Evolutionary conservation across 2,329 filamentous ascomycete species (phyloP), one percentile per base, ranked within the genome.

Genomic region (Aspergillus latus): DNA sequence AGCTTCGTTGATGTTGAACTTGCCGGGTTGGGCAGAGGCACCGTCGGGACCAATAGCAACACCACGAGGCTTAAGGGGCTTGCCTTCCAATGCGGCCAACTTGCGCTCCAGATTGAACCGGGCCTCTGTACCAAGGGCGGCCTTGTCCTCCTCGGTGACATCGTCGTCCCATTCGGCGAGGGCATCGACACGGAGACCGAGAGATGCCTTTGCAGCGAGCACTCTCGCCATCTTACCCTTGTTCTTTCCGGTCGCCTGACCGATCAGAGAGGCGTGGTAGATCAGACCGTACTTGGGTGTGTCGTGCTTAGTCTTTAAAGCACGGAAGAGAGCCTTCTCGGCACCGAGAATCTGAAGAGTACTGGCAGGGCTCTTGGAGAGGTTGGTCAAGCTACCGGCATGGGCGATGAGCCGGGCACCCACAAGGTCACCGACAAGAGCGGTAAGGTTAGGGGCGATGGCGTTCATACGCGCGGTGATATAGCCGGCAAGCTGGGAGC

Each of bases 151-250:
- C 66, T 99, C 94, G 29, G 93, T 90, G 26, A 86, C 85, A 48
- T 88, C 86, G 58, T 88, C 81, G 58, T 88, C 84, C 81, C 89
- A 91, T 61, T 92, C 89, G 52, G 87, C 86, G 44, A 95, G 83
- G 29, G 94, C 91, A 75, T 99, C 94, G 49, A 96, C 89, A 77
- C 94, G 92, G 48, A 97, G 82, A 81, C 92, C 92, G 49, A 99
- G 85, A 26, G 94, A 91, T 46, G 93, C 87, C 82, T 97, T 97
- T 65, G 93, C 89, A 48, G 94, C 89, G 59, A 99, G 84, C 82
- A 96, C 92, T 83, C 94, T 90, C 42, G 94, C 94, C 71, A 99
- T 96, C 83, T 99, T 99, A 68, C 94, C 94, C 87, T 99, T 99
- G 82, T 97, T 97, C 81, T 91, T 93, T 69, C 94, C 94, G 21